Evolutionary conservation across 2,329 filamentous ascomycete genomes (phyloP).

Genomic region (Nothomitra cinnamomea): DNA sequence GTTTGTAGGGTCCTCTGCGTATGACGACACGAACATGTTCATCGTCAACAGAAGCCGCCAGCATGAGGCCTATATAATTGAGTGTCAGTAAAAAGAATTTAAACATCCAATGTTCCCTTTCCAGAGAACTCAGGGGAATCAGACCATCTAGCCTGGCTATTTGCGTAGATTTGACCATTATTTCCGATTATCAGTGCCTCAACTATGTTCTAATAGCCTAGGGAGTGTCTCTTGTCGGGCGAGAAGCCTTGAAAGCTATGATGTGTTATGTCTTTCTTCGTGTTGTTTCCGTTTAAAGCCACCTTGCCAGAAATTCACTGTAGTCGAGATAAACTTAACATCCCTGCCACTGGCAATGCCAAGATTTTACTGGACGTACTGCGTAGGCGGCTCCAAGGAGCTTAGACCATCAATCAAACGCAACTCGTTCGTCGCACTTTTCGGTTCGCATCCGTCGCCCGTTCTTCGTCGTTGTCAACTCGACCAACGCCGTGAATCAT

Average conservation of each 20-base stretch:
- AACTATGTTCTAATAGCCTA: not conserved
- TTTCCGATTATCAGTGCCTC: not conserved
- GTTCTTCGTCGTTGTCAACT: not conserved
- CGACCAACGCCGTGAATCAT: not conserved
- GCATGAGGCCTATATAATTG: slow-evolving; percentile 58
- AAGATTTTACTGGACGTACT: not conserved
- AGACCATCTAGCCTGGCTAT: slow-evolving; percentile 84
- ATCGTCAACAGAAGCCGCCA: slow-evolving; percentile 89
- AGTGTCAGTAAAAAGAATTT: not conserved
- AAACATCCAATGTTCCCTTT: not conserved
- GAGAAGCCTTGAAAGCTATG: not conserved
- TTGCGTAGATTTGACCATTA: slow-evolving; percentile 82
- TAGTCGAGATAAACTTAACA: slow-evolving; percentile 3
- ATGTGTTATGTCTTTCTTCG: not conserved
- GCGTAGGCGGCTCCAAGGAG: not conserved
- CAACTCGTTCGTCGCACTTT: not conserved
- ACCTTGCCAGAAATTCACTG: not conserved
- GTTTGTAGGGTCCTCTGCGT: not conserved
- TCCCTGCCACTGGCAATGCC: not conserved
- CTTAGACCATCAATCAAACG: not conserved
- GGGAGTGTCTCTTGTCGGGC: not conserved
- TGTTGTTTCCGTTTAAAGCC: not conserved
- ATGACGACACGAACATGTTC: slow-evolving; percentile 39
- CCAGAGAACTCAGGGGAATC: not conserved
- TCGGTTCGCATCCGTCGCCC: not conserved